Evolutionary conservation across 495 filamentous ascomycete species (phyloP).

Genomic region (Hypoxylon intermedium): DNA sequence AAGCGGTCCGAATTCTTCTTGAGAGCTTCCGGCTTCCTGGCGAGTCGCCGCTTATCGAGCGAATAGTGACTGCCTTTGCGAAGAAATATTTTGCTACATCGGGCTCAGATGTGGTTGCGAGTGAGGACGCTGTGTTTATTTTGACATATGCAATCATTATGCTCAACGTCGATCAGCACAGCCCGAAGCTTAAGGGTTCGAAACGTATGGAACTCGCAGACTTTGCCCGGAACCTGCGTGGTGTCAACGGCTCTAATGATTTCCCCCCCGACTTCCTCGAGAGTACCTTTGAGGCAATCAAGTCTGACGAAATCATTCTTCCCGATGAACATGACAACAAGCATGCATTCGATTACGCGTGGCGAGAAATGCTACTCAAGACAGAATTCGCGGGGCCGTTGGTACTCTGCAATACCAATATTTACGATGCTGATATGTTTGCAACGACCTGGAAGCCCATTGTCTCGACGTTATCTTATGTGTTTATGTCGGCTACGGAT

Average conservation of each 20-base stretch:
- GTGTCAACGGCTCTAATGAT: slow-evolving; percentile 84
- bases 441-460: slow-evolving; percentile 94
- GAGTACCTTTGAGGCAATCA: slow-evolving; percentile 89
- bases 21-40: slow-evolving; percentile 94
- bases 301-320: slow-evolving; percentile 90
- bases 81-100: slow-evolving; percentile 82
- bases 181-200: slow-evolving; percentile 81
- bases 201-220: slow-evolving; percentile 81
- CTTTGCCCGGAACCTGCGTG: slow-evolving; percentile 87
- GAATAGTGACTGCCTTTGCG: slow-evolving; percentile 85
- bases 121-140: slow-evolving; percentile 89
- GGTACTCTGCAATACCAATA: slow-evolving; percentile 85
- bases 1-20: slow-evolving; percentile 85
- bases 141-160: slow-evolving; percentile 96
- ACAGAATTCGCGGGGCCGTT: slow-evolving; percentile 76
- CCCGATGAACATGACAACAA: slow-evolving; percentile 97
- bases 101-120: slow-evolving; percentile 75
- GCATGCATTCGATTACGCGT: slow-evolving; percentile 95
- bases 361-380: slow-evolving; percentile 92
- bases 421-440: slow-evolving; percentile 98
- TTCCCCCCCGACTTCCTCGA: slow-evolving; percentile 87
- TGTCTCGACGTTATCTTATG: slow-evolving; percentile 92
- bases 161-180: slow-evolving; percentile 94
- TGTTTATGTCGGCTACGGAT: slow-evolving; percentile 98
- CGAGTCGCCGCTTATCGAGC: slow-evolving; percentile 89